Percentiles rank a stretch among this genome's conserved stretches.
Conservation (phyloP, 768 basidiomycete species). For the Trichaptum fuscoviolaceum region DNA sequence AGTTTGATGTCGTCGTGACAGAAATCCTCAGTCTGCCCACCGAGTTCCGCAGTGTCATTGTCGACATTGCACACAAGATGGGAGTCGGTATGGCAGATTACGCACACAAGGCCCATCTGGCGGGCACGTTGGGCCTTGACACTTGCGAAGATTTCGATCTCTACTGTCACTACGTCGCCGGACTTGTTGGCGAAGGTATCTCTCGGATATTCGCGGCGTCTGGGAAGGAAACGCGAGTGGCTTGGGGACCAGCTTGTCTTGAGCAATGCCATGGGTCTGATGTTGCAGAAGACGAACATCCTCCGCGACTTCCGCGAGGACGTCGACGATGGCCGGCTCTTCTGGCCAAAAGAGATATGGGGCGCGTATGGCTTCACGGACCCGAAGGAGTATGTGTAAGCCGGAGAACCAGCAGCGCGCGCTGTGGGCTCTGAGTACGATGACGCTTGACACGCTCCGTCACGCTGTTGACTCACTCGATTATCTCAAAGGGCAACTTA, state of each 20-base stretch:
- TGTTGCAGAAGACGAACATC: slow-evolving; percentile 98
- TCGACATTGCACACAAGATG: slow-evolving; percentile 87
- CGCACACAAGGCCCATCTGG: slow-evolving; percentile 73
- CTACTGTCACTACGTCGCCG: slow-evolving; percentile 98
- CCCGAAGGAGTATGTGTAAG: slow-evolving; percentile 53
- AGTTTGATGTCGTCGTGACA: slow-evolving; percentile 75
- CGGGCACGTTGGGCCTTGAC: slow-evolving; percentile 63
- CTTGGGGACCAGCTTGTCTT: slow-evolving; percentile 79
- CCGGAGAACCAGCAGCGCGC: slow-evolving; percentile 59
- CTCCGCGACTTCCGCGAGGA: slow-evolving; percentile 95
- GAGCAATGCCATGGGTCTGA: slow-evolving; percentile 89
- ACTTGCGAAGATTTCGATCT: slow-evolving; percentile 87
- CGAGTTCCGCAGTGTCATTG: slow-evolving; percentile 74
- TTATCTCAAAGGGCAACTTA: too few relatives aligned
- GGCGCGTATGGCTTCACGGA: slow-evolving; percentile 68
- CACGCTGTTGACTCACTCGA: slow-evolving; percentile 86
- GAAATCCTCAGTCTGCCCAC: slow-evolving; percentile 70
- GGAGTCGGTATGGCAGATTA: slow-evolving; percentile 94
- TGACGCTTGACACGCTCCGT: slow-evolving; percentile 85
- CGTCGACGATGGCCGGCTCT: slow-evolving; percentile 73
- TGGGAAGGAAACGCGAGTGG: slow-evolving; percentile 69
- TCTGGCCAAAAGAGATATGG: slow-evolving; percentile 97
- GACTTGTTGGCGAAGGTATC: slow-evolving; percentile 93
- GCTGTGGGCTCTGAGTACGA: slow-evolving; percentile 80
- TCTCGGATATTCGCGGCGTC: slow-evolving; percentile 85